These are phyloP conservation scores for Xylariaceae sp. DNA, from an alignment of 2,329 filamentous ascomycete genomes.

Conservation along the genomic window DNA sequence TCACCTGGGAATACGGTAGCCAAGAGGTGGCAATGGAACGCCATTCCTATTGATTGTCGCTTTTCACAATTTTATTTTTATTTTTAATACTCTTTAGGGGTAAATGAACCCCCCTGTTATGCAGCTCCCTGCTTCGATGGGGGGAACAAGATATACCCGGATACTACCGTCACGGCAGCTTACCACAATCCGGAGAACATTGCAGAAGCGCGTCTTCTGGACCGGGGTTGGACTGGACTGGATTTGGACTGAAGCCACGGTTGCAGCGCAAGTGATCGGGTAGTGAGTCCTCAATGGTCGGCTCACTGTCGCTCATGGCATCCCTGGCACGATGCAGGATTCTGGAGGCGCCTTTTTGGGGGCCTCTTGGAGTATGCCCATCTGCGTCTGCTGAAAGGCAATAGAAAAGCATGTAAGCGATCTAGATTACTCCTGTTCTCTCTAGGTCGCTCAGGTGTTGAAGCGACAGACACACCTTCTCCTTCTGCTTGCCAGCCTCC, in stretches of 20 bases:
- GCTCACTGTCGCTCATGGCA: no score
- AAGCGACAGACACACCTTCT: no score
- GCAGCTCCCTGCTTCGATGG: conserved; percentile 16
- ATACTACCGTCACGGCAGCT: conserved; percentile 27
- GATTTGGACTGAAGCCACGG: conserved; percentile 12
- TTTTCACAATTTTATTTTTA: neutral
- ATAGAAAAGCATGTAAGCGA: conserved; percentile 9
- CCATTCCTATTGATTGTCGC: no score
- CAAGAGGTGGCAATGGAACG: no score
- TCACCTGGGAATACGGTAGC: no score
- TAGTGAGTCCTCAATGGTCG: conserved; percentile 3
- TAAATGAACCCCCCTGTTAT: conserved; percentile 20
- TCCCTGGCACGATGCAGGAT: conserved; percentile 9
- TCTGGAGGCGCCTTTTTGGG: conserved; percentile 17
- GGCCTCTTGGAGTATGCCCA: conserved; percentile 7
- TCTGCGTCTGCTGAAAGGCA: conserved; percentile 10
- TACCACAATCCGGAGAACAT: conserved; percentile 12
- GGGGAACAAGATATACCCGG: conserved; percentile 27
- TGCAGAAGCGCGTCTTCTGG: conserved; percentile 13
- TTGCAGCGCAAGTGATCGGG: conserved; percentile 11
- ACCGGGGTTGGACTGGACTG: no score
- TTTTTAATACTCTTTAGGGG: conserved; percentile 11
- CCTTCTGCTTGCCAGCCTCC: no score
- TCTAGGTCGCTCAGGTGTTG: no score
- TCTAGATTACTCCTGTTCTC: conserved; percentile 16